phyloP scores from a whole-genome alignment of 2,329 filamentous ascomycete genomes.

The Tolypocladium ovalisporum region DNA sequence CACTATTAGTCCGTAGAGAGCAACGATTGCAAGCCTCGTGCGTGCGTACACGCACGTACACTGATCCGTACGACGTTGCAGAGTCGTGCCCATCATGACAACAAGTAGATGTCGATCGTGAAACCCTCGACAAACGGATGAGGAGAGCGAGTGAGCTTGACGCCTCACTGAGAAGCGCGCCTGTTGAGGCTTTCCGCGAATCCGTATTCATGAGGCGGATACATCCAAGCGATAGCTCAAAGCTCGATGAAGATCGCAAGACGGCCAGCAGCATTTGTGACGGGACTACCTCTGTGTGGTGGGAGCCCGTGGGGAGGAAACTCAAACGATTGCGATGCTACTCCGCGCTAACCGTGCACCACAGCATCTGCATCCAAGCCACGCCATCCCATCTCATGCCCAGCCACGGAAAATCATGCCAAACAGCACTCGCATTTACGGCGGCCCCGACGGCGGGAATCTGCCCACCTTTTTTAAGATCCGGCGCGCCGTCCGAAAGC shows the following conservation, averaged over 20 bases:
- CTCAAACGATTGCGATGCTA: too few relatives aligned
- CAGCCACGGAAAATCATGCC: neutral
- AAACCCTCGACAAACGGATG: neutral
- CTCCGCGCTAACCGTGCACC: neutral
- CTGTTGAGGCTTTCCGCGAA: neutral
- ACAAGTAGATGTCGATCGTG: neutral
- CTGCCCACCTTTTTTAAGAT: constrained; percentile 3
- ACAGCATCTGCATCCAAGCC: neutral
- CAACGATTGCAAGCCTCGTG: neutral
- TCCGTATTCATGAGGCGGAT: neutral
- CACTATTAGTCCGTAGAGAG: too few relatives aligned
- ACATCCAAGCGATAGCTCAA: neutral
- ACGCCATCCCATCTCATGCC: neutral
- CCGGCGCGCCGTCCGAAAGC: constrained; percentile 1
- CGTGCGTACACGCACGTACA: neutral
- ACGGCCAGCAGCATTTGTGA: neutral
- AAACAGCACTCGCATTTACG: neutral
- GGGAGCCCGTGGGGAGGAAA: neutral
- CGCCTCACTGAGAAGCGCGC: neutral
- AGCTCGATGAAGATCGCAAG: neutral
- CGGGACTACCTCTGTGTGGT: neutral
- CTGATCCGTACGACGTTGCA: neutral
- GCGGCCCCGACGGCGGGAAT: constrained; percentile 1
- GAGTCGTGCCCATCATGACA: neutral
- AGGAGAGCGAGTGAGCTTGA: neutral